Evolutionary conservation across 331 rosid species (phyloP).

Genomic region (Pyracantha coccinea): DNA sequence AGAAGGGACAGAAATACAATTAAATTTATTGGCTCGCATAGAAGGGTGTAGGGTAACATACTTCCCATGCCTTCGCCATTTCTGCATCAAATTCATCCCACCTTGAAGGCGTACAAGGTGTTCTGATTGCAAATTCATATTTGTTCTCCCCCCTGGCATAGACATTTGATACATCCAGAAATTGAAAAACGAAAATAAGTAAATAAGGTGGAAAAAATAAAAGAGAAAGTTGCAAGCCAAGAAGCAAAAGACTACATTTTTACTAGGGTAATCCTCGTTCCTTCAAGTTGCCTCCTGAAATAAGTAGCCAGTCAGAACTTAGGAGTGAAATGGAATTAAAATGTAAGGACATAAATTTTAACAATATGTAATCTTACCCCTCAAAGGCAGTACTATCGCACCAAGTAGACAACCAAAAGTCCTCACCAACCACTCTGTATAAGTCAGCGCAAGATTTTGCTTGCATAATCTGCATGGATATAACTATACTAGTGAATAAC

Average conservation of each 20-base stretch:
- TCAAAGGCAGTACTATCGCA: slow-evolving; percentile 81
- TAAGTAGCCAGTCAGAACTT: slow-evolving; percentile 20
- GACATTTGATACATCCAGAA: background rate
- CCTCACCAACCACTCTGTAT: slow-evolving; percentile 67
- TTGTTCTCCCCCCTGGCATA: slow-evolving; percentile 54
- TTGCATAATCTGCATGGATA: slow-evolving; percentile 43
- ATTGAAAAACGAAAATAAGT: background rate
- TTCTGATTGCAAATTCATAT: slow-evolving; percentile 83
- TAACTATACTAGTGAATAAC: background rate
- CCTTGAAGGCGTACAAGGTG: slow-evolving; percentile 78
- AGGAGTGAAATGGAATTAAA: slow-evolving; percentile 12
- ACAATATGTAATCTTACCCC: slow-evolving; percentile 42
- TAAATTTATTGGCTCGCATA: background rate
- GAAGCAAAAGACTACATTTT: slow-evolving; percentile 46
- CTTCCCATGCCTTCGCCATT: slow-evolving; percentile 91
- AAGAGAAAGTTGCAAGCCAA: slow-evolving; percentile 13
- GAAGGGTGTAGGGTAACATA: slow-evolving; percentile 32
- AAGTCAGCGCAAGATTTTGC: slow-evolving; percentile 83
- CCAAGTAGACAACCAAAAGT: slow-evolving; percentile 87
- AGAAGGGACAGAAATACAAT: background rate
- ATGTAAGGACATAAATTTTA: slow-evolving; percentile 2
- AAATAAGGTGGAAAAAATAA: slow-evolving; percentile 1
- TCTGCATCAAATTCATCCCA: slow-evolving; percentile 91
- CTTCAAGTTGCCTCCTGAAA: slow-evolving; percentile 90
- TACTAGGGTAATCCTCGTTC: slow-evolving; percentile 67